These are phyloP conservation scores for Talaromyces amestolkiae DNA, from an alignment of 2,329 filamentous ascomycete species.

Conservation along the genomic window DNA sequence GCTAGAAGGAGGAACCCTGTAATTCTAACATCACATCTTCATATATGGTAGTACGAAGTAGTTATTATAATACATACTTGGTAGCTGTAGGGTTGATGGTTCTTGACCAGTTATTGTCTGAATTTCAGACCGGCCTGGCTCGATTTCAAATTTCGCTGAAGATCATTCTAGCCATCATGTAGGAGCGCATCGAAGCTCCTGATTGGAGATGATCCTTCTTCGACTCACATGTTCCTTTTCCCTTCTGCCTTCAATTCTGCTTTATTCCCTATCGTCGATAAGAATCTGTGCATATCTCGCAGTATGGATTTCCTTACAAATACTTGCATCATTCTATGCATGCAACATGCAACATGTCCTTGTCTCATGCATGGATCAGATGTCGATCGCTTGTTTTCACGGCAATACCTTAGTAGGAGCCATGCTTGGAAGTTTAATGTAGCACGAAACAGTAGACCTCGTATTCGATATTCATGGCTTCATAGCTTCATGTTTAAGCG, in stretches of 20 bases:
- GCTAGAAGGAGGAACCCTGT: background rate
- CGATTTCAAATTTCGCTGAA: background rate
- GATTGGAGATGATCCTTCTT: background rate
- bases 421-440: background rate
- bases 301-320: background rate
- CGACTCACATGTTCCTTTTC: background rate
- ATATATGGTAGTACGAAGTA: background rate
- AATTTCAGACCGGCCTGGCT: background rate
- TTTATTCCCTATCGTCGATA: background rate
- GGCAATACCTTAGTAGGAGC: background rate
- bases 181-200: background rate
- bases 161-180: background rate
- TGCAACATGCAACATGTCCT: background rate
- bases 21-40: background rate
- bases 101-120: background rate
- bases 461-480: background rate
- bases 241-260: background rate
- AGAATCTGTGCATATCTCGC: background rate
- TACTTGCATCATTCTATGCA: background rate
- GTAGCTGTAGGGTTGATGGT: background rate
- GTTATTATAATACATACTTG: background rate
- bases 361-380: background rate
- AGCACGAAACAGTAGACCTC: background rate
- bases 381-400: background rate
- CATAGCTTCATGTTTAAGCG: conserved; percentile 1